Evolutionary conservation across 169 alveolate genomes (phyloP), one percentile per base, ranked within the genome.

Genomic region (Perkinsus marinus): DNA sequence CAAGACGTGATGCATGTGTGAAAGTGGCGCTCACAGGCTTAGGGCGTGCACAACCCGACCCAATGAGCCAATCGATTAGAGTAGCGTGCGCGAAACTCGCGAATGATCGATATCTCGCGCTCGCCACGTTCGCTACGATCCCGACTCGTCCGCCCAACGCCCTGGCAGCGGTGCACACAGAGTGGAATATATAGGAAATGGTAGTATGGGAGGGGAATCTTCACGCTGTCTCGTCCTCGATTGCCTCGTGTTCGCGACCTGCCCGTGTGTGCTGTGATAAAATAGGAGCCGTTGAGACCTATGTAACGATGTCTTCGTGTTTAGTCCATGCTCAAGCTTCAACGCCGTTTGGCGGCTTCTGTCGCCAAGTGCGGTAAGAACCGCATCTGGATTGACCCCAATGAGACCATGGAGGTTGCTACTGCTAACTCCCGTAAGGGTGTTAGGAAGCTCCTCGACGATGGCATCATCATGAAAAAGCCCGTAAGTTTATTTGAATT

Each of bases 361-460:
- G 99, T 98, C 69, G 95, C 98, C 93, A 97, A 97, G 94, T 98
- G 99, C 96, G 99, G 99, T 92, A 96, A 96, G 93, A 96, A 97
- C 94, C 98, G 99, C 95, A 98, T 98, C 69, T 98, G 99, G 99
- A 95, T 99, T 95, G 99, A 99, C 97, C 99, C 99, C 91, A 98
- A 98, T 93, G 99, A 98, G 95, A 94, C 98, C 91, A 97, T 96
- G 94, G 99, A 98, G 95, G 98, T 98, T 92, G 96, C 99, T 68
- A 96, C 98, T 95, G 99, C 99, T 91, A 99, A 98, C 97, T 98
- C 99, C 92, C 98, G 99, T 95, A 95, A 93, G 94, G 38, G 39
- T n/a, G 41, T n/a, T 43, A 43, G 99, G 92, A 98, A 98, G 96
- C 96, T 99, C 93, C 96, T 97, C 93, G 97, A 98, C 95, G 99